Conservation (phyloP, 768 basidiomycete species). For the Amylocystis lapponica region DNA sequence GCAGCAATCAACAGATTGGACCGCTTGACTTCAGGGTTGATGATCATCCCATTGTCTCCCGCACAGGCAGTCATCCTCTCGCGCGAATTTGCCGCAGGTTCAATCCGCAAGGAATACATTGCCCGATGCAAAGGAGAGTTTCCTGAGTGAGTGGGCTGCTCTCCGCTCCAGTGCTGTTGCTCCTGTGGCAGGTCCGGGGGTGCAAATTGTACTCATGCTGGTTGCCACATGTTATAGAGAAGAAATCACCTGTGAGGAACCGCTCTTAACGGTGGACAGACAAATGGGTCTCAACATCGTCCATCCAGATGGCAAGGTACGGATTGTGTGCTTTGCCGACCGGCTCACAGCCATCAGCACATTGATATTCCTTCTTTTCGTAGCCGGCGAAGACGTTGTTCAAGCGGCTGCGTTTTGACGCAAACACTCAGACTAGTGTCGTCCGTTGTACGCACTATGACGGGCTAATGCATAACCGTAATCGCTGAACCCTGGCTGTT, state of each 20-base stretch:
- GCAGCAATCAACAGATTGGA: slow-evolving; percentile 93
- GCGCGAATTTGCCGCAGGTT: slow-evolving; percentile 75
- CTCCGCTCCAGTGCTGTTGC: no score
- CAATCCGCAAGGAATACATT: slow-evolving; percentile 88
- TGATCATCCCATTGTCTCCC: slow-evolving; percentile 82
- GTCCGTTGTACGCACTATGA: slow-evolving; percentile 57
- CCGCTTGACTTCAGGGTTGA: slow-evolving; percentile 88
- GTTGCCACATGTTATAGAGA: slow-evolving; percentile 54
- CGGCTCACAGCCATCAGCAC: no score
- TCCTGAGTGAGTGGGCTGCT: slow-evolving; percentile 54
- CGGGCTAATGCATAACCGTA: neutral
- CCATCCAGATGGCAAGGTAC: slow-evolving; percentile 90
- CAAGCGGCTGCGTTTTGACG: slow-evolving; percentile 75
- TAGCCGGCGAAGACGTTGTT: slow-evolving; percentile 90
- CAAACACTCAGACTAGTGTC: slow-evolving; percentile 75
- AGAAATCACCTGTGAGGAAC: slow-evolving; percentile 79
- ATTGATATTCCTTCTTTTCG: neutral
- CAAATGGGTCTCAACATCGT: slow-evolving; percentile 97
- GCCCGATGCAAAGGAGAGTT: slow-evolving; percentile 85
- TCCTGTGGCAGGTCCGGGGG: no score
- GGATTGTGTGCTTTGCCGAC: slow-evolving; percentile 6
- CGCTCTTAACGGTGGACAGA: slow-evolving; percentile 86
- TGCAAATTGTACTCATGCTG: neutral
- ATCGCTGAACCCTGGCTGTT: neutral
- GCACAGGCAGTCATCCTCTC: slow-evolving; percentile 66